Conservation (phyloP, 768 basidiomycete species). For the Hygrophorus pudorinus region DNA sequence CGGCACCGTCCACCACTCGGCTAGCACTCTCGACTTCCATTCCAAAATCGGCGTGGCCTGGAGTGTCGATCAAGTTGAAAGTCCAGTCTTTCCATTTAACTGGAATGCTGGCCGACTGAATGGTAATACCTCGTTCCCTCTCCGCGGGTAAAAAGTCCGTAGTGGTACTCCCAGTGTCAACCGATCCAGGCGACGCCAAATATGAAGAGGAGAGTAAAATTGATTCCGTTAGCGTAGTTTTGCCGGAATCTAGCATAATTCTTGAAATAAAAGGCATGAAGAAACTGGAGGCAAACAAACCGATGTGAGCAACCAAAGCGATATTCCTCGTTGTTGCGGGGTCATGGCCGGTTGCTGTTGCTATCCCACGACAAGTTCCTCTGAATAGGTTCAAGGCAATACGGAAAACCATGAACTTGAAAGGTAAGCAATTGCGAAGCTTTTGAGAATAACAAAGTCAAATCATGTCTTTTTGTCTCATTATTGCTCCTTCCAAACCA, state of each 20-base stretch:
- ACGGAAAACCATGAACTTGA: not conserved
- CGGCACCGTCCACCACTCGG: slow-evolving; percentile 81
- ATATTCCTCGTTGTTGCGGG: slow-evolving; percentile 57
- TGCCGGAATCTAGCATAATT: slow-evolving; percentile 63
- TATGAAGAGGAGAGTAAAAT: slow-evolving; percentile 71
- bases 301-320: slow-evolving; percentile 85
- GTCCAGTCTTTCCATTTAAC: slow-evolving; percentile 79
- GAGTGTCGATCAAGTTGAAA: slow-evolving; percentile 84
- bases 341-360: slow-evolving; percentile 17
- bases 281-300: slow-evolving; percentile 27
- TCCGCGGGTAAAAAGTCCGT: slow-evolving; percentile 88
- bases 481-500: not conserved
- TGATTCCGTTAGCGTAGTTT: slow-evolving; percentile 84
- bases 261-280: slow-evolving; percentile 2
- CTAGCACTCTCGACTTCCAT: slow-evolving; percentile 95
- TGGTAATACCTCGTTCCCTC: slow-evolving; percentile 84
- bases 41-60: slow-evolving; percentile 92
- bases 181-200: slow-evolving; percentile 64
- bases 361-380: not conserved
- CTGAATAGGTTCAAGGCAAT: not conserved
- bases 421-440: too few relatives aligned
- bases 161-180: slow-evolving; percentile 84
- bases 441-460: not conserved
- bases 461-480: not conserved
- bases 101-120: slow-evolving; percentile 87